Base-by-base conservation (phyloP, 306 rosid genomes). In the Dalbergia cultrata region DNA sequence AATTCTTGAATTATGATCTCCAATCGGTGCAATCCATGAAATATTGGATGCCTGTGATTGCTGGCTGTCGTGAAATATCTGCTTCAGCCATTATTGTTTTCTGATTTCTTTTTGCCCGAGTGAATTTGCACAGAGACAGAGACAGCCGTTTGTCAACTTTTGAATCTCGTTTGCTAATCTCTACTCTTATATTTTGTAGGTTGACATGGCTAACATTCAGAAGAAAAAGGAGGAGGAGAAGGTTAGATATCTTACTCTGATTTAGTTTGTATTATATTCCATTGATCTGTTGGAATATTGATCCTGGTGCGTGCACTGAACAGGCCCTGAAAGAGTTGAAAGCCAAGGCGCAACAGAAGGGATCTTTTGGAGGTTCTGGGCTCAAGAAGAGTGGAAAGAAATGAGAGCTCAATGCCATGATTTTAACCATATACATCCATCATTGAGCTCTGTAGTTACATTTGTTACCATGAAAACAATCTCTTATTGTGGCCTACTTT, bases 141-240 rank as follows among this genome's bases (percentile, higher is more conserved):
- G 31, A 26, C 3, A 2, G 3, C 31, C 31, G 1, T 5, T 69
- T 71, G 52, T 22, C 14, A 34, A 43, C 19, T 7, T 68, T 33
- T 63, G 39, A 58, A 62, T 41, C 52, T 80, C 39, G 31, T 26
- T 57, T 75, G 49, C 39, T 69, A 45, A 35, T 43, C 73, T 67
- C 13, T 11, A 3, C 10, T 50, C 21, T 54, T 33, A 26, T 77
- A 22, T 59, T 73, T 45, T 79, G 77, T 78, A 95, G 99, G 45
- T 83, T 79, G 99, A 95, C 82, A 12, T 92, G 95, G 99, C 94
- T 35, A 95, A 95, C 84, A 45, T 95, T 50, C 97, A 95, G 87
- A 92, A 95, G 92, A 92, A 95, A 83, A 95, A 95, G 57, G 99
- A 95, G 0, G 99, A 95, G 85, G 98, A 95, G 83, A 93, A 95